Evolutionary conservation across 2,329 filamentous ascomycete genomes (phyloP).

Genomic region (Lachnellula hyalina): DNA sequence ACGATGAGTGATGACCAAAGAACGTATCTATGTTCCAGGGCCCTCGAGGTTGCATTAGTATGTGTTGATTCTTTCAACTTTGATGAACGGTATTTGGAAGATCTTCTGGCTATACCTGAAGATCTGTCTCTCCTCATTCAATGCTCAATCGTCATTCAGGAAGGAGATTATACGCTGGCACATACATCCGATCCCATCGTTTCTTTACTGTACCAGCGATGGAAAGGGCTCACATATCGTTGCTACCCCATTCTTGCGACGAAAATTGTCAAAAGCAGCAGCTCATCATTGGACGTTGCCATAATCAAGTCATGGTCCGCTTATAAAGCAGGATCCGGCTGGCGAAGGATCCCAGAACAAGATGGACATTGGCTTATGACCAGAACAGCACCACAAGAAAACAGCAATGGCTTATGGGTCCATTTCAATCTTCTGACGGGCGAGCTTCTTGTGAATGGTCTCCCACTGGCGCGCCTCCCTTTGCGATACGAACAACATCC

Average conservation of each 20-base stretch:
- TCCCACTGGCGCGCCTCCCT: constrained; percentile 42
- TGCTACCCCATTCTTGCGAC: not conserved
- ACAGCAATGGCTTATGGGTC: constrained; percentile 24
- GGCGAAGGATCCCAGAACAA: constrained; percentile 10
- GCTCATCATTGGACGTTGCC: constrained; percentile 2
- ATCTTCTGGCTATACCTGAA: not conserved
- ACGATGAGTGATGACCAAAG: constrained; percentile 1
- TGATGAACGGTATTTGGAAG: not conserved
- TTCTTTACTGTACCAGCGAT: not conserved
- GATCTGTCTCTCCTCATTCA: not conserved
- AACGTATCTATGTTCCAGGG: constrained; percentile 2
- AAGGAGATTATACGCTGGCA: not conserved
- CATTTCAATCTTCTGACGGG: constrained; percentile 47
- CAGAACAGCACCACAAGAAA: constrained; percentile 5
- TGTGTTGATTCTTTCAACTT: constrained; percentile 7
- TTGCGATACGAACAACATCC: constrained; percentile 36
- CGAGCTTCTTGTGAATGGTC: constrained; percentile 46
- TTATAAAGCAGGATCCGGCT: constrained; percentile 18
- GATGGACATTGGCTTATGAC: constrained; percentile 27
- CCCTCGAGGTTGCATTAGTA: constrained; percentile 2
- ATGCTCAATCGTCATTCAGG: constrained; percentile 6
- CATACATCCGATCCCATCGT: not conserved
- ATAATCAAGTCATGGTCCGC: constrained; percentile 12
- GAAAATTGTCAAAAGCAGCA: not conserved
- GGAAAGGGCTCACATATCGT: not conserved